phyloP scores from a whole-genome alignment of 2,329 filamentous ascomycete genomes.

The Fusarium fujikuroi region DNA sequence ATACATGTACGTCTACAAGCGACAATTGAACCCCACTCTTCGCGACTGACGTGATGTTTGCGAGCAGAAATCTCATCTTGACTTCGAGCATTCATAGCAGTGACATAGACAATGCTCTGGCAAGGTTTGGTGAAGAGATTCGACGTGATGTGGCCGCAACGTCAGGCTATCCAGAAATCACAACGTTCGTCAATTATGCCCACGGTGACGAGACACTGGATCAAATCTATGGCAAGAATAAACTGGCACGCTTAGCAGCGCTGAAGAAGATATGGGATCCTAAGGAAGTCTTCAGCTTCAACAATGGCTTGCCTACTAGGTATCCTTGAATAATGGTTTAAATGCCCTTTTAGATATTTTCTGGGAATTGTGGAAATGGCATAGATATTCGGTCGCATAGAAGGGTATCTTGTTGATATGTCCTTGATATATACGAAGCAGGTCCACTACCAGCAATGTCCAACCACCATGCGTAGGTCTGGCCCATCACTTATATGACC shows the following conservation, averaged over 20 bases:
- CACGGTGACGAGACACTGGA: background rate
- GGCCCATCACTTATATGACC: background rate
- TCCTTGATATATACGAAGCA: background rate
- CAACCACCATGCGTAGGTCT: no score
- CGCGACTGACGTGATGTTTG: background rate
- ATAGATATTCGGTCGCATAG: fast-evolving
- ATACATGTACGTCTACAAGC: background rate
- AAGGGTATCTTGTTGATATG: fast-evolving
- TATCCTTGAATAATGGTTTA: background rate
- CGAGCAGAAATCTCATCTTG: background rate
- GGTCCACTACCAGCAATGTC: background rate
- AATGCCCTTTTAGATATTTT: fast-evolving
- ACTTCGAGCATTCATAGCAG: background rate
- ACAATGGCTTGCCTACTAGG: background rate
- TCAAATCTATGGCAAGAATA: background rate
- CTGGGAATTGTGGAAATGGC: fast-evolving
- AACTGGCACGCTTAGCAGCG: fast-evolving
- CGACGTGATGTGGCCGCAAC: background rate
- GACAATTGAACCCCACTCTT: fast-evolving
- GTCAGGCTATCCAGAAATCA: background rate
- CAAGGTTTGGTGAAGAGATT: background rate
- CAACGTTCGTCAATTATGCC: background rate
- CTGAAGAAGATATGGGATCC: background rate
- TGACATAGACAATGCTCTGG: background rate
- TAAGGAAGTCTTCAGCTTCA: background rate